These are phyloP conservation scores for Pythium plurisporium DNA, from an alignment of 352 stramenopile species.

Conservation along the genomic window DNA sequence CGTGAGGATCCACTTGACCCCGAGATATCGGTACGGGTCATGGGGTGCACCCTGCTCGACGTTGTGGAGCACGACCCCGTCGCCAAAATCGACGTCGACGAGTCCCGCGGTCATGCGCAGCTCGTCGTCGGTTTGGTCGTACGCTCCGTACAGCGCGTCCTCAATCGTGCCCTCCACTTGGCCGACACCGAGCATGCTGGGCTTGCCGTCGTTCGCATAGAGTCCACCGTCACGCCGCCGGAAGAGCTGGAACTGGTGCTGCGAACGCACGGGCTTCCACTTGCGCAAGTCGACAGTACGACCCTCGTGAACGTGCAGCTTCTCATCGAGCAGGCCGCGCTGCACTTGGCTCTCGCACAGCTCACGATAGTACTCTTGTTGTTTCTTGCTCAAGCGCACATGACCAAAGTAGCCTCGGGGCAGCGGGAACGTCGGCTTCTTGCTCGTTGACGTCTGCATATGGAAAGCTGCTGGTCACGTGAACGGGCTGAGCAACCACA, in stretches of 20 bases:
- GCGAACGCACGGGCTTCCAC: conserved; percentile 34
- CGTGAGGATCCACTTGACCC: conserved; percentile 41
- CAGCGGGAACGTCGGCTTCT: conserved; percentile 20
- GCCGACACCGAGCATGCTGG: conserved; percentile 38
- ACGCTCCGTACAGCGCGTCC: conserved; percentile 45
- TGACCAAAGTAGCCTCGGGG: conserved; percentile 20
- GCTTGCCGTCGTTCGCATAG: conserved; percentile 20
- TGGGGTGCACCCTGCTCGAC: conserved; percentile 33
- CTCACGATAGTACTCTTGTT: conserved; percentile 28
- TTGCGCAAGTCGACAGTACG: conserved; percentile 25
- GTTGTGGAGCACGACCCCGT: conserved; percentile 28
- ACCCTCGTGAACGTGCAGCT: conserved; percentile 7
- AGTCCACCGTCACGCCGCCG: conserved; percentile 28
- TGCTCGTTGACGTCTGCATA: not conserved
- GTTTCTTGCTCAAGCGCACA: conserved; percentile 13
- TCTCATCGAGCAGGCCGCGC: conserved; percentile 27
- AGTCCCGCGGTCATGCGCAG: conserved; percentile 35
- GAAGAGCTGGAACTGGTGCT: conserved; percentile 29
- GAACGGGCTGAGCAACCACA: too few relatives aligned
- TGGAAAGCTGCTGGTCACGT: too few relatives aligned
- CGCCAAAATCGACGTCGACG: conserved; percentile 28
- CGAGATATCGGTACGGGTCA: conserved; percentile 50
- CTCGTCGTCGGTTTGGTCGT: conserved; percentile 46
- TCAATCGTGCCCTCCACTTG: conserved; percentile 45
- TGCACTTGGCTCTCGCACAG: conserved; percentile 32